These are phyloP conservation scores for Choiromyces venosus DNA, from an alignment of 495 filamentous ascomycete genomes.

Conservation along the genomic window DNA sequence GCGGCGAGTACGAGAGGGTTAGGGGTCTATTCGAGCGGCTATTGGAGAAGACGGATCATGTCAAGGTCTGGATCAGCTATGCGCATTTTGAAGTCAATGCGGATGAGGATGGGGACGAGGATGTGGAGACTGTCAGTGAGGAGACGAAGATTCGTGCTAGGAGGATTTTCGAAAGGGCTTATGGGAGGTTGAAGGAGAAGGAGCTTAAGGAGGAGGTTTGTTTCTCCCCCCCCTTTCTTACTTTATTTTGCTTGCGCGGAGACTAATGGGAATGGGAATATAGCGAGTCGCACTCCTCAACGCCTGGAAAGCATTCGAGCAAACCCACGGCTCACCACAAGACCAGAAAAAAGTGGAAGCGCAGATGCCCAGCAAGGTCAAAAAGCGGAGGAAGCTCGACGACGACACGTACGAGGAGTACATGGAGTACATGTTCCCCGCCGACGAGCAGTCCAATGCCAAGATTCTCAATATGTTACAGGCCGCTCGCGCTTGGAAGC, in stretches of 20 bases:
- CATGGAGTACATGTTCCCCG: slow-evolving; percentile 94
- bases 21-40: slow-evolving; percentile 85
- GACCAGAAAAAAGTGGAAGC: slow-evolving; percentile 80
- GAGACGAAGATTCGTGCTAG: slow-evolving; percentile 76
- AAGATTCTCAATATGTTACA: slow-evolving; percentile 77
- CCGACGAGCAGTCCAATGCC: slow-evolving; percentile 82
- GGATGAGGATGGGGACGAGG: slow-evolving; percentile 55
- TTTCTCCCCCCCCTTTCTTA: background rate
- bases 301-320: slow-evolving; percentile 87
- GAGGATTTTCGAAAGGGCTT: slow-evolving; percentile 75
- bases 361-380: slow-evolving; percentile 89
- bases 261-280: slow-evolving; percentile 40
- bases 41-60: slow-evolving; percentile 86
- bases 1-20: slow-evolving; percentile 77
- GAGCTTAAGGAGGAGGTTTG: slow-evolving; percentile 84
- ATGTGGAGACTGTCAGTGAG: slow-evolving; percentile 69
- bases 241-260: slow-evolving; percentile 3
- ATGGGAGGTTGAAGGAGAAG: slow-evolving; percentile 84
- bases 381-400: slow-evolving; percentile 89
- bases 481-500: slow-evolving; percentile 86
- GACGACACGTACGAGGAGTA: slow-evolving; percentile 97
- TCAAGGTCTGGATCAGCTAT: slow-evolving; percentile 98
- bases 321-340: slow-evolving; percentile 67
- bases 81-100: slow-evolving; percentile 94
- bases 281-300: slow-evolving; percentile 79